Evolutionary conservation across 352 stramenopile genomes (phyloP).

Genomic region (Phytophthora citrophthora): DNA sequence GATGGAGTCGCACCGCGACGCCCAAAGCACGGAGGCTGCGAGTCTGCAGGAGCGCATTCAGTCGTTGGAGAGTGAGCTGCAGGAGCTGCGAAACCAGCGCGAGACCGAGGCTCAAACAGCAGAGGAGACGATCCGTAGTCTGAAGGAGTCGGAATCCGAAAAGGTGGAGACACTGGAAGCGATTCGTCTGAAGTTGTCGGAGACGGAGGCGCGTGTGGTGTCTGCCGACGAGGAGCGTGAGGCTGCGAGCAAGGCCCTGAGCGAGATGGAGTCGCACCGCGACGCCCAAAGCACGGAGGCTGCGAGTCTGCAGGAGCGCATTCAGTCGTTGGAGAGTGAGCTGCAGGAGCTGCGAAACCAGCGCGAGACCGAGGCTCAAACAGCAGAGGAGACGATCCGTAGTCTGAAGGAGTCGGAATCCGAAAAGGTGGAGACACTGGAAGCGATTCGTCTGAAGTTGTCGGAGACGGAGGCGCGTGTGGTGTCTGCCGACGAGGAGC

Average conservation of each 20-base stretch:
- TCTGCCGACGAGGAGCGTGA: constrained; percentile 28
- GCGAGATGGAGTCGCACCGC: constrained; percentile 22
- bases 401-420: constrained; percentile 21
- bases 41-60: no score
- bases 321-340: constrained; percentile 21
- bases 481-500: constrained; percentile 20
- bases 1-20: no score
- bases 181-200: constrained; percentile 28
- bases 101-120: constrained; percentile 18
- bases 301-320: constrained; percentile 13
- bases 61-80: constrained; percentile 20
- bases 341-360: constrained; percentile 23
- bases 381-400: constrained; percentile 23
- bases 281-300: constrained; percentile 23
- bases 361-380: constrained; percentile 14
- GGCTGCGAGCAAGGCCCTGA: constrained; percentile 20
- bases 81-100: constrained; percentile 29
- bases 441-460: constrained; percentile 27
- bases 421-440: constrained; percentile 15
- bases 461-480: constrained; percentile 21
- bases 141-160: constrained; percentile 23
- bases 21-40: no score
- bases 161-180: constrained; percentile 19
- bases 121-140: constrained; percentile 26
- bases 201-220: constrained; percentile 20